These are phyloP conservation scores for Teratosphaeria zuluensis DNA, from an alignment of 2,329 filamentous ascomycete species.

Conservation along the genomic window DNA sequence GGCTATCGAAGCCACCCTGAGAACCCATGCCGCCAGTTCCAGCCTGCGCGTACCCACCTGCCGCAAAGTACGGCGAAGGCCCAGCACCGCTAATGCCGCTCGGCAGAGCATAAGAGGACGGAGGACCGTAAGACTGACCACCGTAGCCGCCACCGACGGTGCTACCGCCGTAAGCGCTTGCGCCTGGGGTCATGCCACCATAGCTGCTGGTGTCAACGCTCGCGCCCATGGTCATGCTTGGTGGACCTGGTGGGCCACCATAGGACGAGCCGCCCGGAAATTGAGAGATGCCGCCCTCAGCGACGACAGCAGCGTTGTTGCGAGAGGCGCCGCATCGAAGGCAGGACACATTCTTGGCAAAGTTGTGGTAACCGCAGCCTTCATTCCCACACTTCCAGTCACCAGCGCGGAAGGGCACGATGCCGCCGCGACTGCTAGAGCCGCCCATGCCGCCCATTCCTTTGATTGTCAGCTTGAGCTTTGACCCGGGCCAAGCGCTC, in stretches of 20 bases:
- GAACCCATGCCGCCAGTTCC: slow-evolving; percentile 55
- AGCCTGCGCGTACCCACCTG: slow-evolving; percentile 51
- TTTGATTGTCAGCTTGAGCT: background rate
- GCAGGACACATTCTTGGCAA: slow-evolving; percentile 98
- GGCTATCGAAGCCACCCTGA: slow-evolving; percentile 85
- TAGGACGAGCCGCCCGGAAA: slow-evolving; percentile 17
- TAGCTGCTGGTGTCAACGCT: slow-evolving; percentile 20
- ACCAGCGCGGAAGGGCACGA: slow-evolving; percentile 89
- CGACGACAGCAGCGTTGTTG: slow-evolving; percentile 85
- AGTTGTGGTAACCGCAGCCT: slow-evolving; percentile 97
- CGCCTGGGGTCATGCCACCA: slow-evolving; percentile 41
- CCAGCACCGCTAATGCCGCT: slow-evolving; percentile 62
- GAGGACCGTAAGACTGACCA: slow-evolving; percentile 74
- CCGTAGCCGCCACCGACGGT: slow-evolving; percentile 51
- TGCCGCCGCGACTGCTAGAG: slow-evolving; percentile 51
- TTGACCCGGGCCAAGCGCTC: background rate
- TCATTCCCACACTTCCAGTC: slow-evolving; percentile 99
- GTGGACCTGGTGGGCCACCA: slow-evolving; percentile 68
- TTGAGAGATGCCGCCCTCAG: slow-evolving; percentile 64
- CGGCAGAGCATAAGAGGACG: slow-evolving; percentile 81
- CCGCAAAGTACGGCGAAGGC: slow-evolving; percentile 73
- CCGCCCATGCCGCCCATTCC: slow-evolving; percentile 49
- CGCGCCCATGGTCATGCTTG: slow-evolving; percentile 56
- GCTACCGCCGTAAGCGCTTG: slow-evolving; percentile 62
- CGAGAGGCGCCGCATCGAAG: slow-evolving; percentile 91